These are phyloP conservation scores for Oenanthe javanica DNA, from an alignment of 140 eudicot species.

Conservation along the genomic window DNA sequence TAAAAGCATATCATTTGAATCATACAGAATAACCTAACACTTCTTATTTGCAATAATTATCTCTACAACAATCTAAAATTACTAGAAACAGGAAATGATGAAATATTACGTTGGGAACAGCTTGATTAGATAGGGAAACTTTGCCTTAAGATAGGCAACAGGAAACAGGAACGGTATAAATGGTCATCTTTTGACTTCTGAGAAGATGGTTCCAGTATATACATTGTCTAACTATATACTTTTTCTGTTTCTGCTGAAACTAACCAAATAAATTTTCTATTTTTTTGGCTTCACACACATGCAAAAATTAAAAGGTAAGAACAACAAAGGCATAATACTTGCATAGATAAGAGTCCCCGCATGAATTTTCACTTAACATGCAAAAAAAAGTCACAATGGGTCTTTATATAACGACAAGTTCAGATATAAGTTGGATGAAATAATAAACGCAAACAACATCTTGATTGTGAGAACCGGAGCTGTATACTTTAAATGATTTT, in stretches of 20 bases:
- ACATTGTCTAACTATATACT: too few species aligned
- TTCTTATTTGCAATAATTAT: conserved; percentile 5
- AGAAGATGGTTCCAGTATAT: not conserved
- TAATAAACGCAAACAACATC: not conserved
- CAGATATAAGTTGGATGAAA: not conserved
- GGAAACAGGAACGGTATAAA: not conserved
- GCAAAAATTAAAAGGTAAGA: not conserved
- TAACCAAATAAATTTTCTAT: not conserved
- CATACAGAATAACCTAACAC: not conserved
- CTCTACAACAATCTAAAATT: not conserved
- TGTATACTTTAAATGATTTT: not conserved
- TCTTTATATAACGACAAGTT: not conserved
- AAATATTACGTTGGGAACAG: not conserved
- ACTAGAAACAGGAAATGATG: not conserved
- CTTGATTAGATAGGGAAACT: not conserved
- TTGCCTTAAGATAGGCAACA: not conserved
- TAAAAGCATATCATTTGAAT: conserved; percentile 13
- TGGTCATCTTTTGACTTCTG: too few species aligned
- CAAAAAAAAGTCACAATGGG: not conserved
- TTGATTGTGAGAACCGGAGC: not conserved
- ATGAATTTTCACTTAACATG: not conserved
- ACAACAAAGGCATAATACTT: not conserved
- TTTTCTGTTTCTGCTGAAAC: not conserved
- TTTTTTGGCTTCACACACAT: not conserved
- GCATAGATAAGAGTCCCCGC: not conserved